These are phyloP conservation scores for Darksidea phi DNA, from an alignment of 495 filamentous ascomycete genomes.

Conservation along the genomic window DNA sequence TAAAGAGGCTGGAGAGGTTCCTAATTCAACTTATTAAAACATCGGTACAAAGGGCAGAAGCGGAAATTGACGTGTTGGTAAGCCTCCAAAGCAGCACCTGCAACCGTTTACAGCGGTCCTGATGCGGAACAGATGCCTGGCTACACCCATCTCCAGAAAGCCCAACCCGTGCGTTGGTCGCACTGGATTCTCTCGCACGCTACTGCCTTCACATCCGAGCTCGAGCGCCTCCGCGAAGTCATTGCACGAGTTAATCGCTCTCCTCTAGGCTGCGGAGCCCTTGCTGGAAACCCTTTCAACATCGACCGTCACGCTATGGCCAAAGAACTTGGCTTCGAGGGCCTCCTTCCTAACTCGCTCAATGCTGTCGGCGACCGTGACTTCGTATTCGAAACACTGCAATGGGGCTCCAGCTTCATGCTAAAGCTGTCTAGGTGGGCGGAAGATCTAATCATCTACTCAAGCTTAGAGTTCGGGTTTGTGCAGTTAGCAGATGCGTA, in stretches of 20 bases:
- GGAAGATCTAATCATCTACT: conserved; percentile 90
- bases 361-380: conserved; percentile 81
- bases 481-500: conserved; percentile 82
- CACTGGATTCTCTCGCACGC: conserved; percentile 86
- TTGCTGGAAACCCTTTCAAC: conserved; percentile 88
- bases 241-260: conserved; percentile 71
- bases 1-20: conserved; percentile 67
- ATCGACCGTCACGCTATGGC: conserved; percentile 89
- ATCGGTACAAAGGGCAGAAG: conserved; percentile 70
- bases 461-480: conserved; percentile 76
- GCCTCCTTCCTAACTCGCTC: conserved; percentile 80
- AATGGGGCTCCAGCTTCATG: conserved; percentile 85
- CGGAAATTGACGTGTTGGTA: conserved; percentile 63
- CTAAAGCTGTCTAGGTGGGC: conserved; percentile 82
- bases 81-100: conserved; percentile 32
- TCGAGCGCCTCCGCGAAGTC: conserved; percentile 76
- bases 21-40: conserved; percentile 71
- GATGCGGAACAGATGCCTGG: conserved; percentile 58
- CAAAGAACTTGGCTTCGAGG: conserved; percentile 83
- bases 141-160: conserved; percentile 91
- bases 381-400: conserved; percentile 86
- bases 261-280: conserved; percentile 80
- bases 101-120: conserved; percentile 33
- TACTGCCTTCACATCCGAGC: conserved; percentile 70
- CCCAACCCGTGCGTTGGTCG: conserved; percentile 84